Conservation (phyloP, 805 yeast genomes). For the Kuraishia piskuri region DNA sequence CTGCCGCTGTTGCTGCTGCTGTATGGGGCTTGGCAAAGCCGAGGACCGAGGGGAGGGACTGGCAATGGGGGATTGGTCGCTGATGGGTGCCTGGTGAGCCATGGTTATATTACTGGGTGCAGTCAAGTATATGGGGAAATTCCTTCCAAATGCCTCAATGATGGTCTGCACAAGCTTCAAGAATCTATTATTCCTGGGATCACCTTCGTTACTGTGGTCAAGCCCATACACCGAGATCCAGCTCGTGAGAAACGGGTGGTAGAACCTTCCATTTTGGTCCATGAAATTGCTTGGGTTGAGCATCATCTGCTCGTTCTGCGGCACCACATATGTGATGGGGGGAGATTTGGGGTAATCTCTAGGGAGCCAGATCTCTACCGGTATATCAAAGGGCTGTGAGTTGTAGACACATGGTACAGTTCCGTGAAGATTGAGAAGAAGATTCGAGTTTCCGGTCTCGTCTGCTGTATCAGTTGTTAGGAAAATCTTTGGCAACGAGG, state of each 20-base stretch:
- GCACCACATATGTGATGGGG: conserved; percentile 60
- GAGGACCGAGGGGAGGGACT: background rate
- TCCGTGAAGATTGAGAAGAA: conserved; percentile 62
- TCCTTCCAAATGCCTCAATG: conserved; percentile 9
- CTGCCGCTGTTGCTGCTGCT: background rate
- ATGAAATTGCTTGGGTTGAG: conserved; percentile 56
- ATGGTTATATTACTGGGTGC: background rate
- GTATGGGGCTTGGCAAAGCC: background rate
- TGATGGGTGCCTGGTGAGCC: background rate
- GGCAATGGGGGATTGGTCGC: background rate
- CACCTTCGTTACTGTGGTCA: conserved; percentile 16
- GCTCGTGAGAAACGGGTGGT: conserved; percentile 55
- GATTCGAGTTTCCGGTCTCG: conserved; percentile 46
- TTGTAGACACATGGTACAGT: conserved; percentile 27
- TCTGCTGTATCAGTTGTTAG: conserved; percentile 26
- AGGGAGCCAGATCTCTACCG: conserved; percentile 74
- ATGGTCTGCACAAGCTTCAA: conserved; percentile 14
- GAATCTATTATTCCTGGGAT: conserved; percentile 18
- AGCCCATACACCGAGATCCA: conserved; percentile 32
- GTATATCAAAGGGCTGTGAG: conserved; percentile 31
- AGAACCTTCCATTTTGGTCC: conserved; percentile 64
- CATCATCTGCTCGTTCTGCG: conserved; percentile 34
- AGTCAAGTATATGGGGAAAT: conserved; percentile 6
- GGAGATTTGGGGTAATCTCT: conserved; percentile 55
- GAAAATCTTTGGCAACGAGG: too few species aligned